phyloP scores from a whole-genome alignment of 1,284 basidiomycete species.

The Cutaneotrichosporon daszewskae region DNA sequence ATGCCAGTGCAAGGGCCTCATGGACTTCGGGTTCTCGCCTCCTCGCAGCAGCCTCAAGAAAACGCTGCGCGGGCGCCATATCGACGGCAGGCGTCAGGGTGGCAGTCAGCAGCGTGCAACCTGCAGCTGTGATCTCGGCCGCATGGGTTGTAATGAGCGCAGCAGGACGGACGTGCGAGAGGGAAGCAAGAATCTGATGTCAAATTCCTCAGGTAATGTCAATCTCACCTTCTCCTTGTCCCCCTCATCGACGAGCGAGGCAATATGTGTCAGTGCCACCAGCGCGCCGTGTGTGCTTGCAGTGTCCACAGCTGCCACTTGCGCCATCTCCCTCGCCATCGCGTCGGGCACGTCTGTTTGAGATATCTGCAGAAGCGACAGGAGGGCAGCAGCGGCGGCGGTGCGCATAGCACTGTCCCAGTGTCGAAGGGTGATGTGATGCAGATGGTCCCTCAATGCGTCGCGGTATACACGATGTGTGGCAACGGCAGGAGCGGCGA shows the following conservation, averaged over 20 bases:
- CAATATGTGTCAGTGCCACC: constrained; percentile 65
- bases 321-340: constrained; percentile 35
- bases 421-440: constrained; percentile 71
- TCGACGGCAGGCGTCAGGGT: constrained; percentile 53
- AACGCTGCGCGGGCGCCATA: constrained; percentile 8
- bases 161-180: constrained; percentile 54
- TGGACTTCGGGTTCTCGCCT: constrained; percentile 64
- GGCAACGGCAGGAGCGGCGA: constrained; percentile 78
- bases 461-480: constrained; percentile 64
- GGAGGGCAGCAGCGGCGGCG: constrained; percentile 71
- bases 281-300: constrained; percentile 77
- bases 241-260: constrained; percentile 46
- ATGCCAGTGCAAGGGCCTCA: constrained; percentile 65
- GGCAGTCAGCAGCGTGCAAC: constrained; percentile 65
- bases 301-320: constrained; percentile 62
- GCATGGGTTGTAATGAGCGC: constrained; percentile 63
- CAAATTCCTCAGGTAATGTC: not conserved
- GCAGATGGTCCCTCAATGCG: constrained; percentile 67
- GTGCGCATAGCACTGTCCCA: constrained; percentile 82
- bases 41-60: constrained; percentile 64
- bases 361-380: constrained; percentile 59
- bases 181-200: constrained; percentile 29
- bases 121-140: constrained; percentile 65
- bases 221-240: constrained; percentile 20
- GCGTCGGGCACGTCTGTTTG: constrained; percentile 24